A percentile compares a stretch with the other conserved stretches of the same genome.
Evolutionary conservation across 129 eudicot species (phyloP).

Genomic region (Escallonia rubra): DNA sequence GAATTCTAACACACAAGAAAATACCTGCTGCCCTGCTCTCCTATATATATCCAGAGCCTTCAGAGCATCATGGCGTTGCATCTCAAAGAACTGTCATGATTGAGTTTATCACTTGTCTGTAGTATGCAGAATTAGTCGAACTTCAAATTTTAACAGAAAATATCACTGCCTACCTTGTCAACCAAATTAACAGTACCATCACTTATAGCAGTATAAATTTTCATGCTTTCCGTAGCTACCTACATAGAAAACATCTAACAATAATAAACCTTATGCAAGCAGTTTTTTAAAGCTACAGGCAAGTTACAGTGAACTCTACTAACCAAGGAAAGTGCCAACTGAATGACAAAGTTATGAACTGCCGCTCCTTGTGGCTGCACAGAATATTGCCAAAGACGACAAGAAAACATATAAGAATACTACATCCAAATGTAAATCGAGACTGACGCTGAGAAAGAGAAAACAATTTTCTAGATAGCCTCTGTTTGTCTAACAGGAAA

Average conservation of each 20-base stretch:
- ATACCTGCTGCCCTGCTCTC: constrained; percentile 85
- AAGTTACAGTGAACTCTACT: constrained; percentile 13
- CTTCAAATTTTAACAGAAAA: not conserved
- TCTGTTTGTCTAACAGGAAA: not conserved
- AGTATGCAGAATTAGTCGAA: not conserved
- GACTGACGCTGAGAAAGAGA: not conserved
- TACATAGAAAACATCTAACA: constrained; percentile 6
- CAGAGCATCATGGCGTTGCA: constrained; percentile 73
- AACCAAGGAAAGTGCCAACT: constrained; percentile 78
- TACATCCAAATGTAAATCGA: not conserved
- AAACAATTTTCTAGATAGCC: not conserved
- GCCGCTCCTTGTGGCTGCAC: constrained; percentile 96
- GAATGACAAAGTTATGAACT: constrained; percentile 65
- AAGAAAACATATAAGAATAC: not conserved
- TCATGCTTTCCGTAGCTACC: constrained; percentile 87
- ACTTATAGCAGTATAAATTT: constrained; percentile 74
- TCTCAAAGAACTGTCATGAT: constrained; percentile 78
- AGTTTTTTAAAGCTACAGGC: constrained; percentile 1
- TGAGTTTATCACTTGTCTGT: constrained; percentile 1
- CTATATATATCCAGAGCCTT: constrained; percentile 71
- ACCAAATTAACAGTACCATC: constrained; percentile 77
- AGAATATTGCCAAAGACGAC: not conserved
- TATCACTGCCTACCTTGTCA: constrained; percentile 55
- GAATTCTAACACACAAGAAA: not conserved
- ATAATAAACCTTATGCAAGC: not conserved